Percentiles rank a stretch among this genome's conserved stretches.
Evolutionary conservation across 306 rosid species (phyloP).

Genomic region (Cicer arietinum): DNA sequence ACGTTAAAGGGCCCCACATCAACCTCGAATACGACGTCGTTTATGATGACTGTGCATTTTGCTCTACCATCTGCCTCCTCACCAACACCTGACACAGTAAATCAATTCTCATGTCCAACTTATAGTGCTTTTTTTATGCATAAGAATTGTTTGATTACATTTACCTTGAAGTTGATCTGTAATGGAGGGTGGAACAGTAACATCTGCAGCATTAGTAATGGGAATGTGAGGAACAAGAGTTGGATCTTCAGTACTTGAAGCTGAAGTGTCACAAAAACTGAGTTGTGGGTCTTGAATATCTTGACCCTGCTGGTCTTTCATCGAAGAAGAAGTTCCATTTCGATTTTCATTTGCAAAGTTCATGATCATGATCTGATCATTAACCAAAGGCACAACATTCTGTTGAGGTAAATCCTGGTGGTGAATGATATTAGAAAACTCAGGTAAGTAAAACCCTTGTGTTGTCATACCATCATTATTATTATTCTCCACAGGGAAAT

Average conservation of each 20-base stretch:
- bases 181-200: slow-evolving; percentile 52
- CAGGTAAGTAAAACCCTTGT: slow-evolving; percentile 66
- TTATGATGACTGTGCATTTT: slow-evolving; percentile 69
- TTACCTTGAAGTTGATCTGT: slow-evolving; percentile 62
- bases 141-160: background rate
- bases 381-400: slow-evolving; percentile 55
- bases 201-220: background rate
- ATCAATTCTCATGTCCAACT: too few species aligned
- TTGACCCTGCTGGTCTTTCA: slow-evolving; percentile 41
- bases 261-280: slow-evolving; percentile 40
- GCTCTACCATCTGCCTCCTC: slow-evolving; percentile 40
- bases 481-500: slow-evolving; percentile 43
- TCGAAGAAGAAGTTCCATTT: slow-evolving; percentile 11
- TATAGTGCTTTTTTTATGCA: too few species aligned
- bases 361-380: slow-evolving; percentile 52
- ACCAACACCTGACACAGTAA: slow-evolving; percentile 52
- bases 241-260: slow-evolving; percentile 17
- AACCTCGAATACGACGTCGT: slow-evolving; percentile 71
- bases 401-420: slow-evolving; percentile 36
- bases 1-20: slow-evolving; percentile 69
- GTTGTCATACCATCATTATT: background rate
- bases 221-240: slow-evolving; percentile 27
- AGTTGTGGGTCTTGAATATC: slow-evolving; percentile 46
- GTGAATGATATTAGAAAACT: slow-evolving; percentile 53
- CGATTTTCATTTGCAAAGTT: slow-evolving; percentile 35